phyloP scores from a whole-genome alignment of 805 yeast genomes.

The Limtongozyma cylindracea region DNA sequence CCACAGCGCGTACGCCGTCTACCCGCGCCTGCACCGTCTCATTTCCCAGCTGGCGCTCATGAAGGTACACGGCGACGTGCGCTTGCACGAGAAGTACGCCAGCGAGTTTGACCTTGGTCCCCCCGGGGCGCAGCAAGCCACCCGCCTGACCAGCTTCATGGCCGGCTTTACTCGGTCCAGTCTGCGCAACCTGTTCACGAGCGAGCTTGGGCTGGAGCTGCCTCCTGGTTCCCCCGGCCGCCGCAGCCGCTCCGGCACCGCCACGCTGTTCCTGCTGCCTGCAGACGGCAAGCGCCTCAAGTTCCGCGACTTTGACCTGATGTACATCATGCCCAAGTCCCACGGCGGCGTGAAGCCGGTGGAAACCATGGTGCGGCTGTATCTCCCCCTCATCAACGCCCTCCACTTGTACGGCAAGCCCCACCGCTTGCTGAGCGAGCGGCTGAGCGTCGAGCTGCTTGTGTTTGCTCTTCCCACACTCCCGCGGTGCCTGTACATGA shows the following conservation, averaged over 20 bases:
- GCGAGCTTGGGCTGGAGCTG: no score
- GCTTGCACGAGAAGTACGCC: slow-evolving; percentile 13
- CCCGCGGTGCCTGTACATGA: slow-evolving; percentile 38
- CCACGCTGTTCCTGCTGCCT: slow-evolving; percentile 6
- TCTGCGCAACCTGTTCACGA: slow-evolving; percentile 3
- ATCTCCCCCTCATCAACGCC: slow-evolving; percentile 45
- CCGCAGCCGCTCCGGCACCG: slow-evolving; percentile 1
- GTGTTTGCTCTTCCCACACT: slow-evolving; percentile 54
- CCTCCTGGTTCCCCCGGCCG: no score
- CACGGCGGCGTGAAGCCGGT: slow-evolving; percentile 51
- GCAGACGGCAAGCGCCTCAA: slow-evolving; percentile 8
- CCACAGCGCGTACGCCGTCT: slow-evolving; percentile 23
- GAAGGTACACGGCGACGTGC: slow-evolving; percentile 27
- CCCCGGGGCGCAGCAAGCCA: no score
- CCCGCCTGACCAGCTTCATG: no score
- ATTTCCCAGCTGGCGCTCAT: slow-evolving; percentile 31
- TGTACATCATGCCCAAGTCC: slow-evolving; percentile 48
- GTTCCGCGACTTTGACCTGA: slow-evolving; percentile 10
- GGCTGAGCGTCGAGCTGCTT: slow-evolving; percentile 34
- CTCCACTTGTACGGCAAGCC: slow-evolving; percentile 61
- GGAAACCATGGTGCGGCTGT: slow-evolving; percentile 47
- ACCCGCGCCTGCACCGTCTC: slow-evolving; percentile 28
- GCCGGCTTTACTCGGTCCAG: slow-evolving; percentile 4
- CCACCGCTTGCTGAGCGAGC: slow-evolving; percentile 45
- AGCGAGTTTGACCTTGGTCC: no score